These are phyloP conservation scores for Corynascus novoguineensis DNA, from an alignment of 495 filamentous ascomycete genomes.

Conservation along the genomic window DNA sequence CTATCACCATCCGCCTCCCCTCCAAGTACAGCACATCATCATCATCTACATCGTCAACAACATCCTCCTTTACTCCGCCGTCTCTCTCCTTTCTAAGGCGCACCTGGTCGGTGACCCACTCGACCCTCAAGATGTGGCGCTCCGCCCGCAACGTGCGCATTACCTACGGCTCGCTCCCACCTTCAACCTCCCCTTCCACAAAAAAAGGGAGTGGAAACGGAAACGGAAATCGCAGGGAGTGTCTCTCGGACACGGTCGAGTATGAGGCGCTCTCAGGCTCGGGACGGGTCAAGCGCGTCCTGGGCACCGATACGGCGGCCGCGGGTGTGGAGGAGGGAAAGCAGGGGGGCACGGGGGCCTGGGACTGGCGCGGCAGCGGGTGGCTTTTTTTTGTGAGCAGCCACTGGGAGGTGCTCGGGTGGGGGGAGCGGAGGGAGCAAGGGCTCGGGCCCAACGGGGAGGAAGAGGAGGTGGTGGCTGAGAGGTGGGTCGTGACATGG, in stretches of 20 bases:
- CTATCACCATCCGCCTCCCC: constrained; percentile 39
- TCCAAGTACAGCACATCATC: constrained; percentile 37
- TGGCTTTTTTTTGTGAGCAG: constrained; percentile 57
- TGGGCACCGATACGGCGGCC: constrained; percentile 57
- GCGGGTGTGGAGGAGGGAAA: no score
- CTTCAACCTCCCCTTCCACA: constrained; percentile 16
- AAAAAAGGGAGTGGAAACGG: no score
- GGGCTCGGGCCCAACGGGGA: no score
- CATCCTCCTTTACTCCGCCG: constrained; percentile 42
- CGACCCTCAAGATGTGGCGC: constrained; percentile 71
- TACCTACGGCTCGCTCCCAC: constrained; percentile 53
- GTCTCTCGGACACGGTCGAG: constrained; percentile 61
- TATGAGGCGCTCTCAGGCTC: constrained; percentile 52
- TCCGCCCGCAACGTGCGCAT: constrained; percentile 67
- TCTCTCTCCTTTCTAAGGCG: constrained; percentile 55
- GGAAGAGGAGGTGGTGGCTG: constrained; percentile 26
- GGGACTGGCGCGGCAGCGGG: constrained; percentile 69
- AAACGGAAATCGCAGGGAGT: no score
- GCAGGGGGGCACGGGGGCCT: constrained; percentile 44
- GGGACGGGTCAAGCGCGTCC: constrained; percentile 47
- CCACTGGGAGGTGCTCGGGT: constrained; percentile 72
- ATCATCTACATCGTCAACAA: constrained; percentile 12
- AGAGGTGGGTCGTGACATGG: constrained; percentile 64
- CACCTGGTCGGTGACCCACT: constrained; percentile 72
- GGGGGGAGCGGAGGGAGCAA: constrained; percentile 43